Evolutionary conservation across 176 grass and related monocot species (phyloP).

Genomic region (Neostapfia colusana): DNA sequence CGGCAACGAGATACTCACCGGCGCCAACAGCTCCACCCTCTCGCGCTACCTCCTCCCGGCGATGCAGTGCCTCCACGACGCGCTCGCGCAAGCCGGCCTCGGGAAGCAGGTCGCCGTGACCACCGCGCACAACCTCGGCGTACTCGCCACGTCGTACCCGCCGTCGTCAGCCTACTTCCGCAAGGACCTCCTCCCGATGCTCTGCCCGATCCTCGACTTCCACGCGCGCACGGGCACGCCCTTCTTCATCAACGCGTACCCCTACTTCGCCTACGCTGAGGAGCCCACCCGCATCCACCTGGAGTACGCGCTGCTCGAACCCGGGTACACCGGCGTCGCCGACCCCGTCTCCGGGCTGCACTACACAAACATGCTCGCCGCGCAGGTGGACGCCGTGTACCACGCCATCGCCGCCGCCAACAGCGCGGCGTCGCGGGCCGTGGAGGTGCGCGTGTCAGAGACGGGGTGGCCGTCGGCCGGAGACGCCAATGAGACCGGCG

Average conservation of each 20-base stretch:
- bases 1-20: slow-evolving; percentile 76
- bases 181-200: slow-evolving; percentile 46
- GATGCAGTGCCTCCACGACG: slow-evolving; percentile 60
- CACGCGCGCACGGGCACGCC: slow-evolving; percentile 27
- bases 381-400: slow-evolving; percentile 40
- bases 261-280: slow-evolving; percentile 63
- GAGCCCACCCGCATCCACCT: slow-evolving; percentile 53
- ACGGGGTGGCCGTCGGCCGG: slow-evolving; percentile 70
- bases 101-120: slow-evolving; percentile 53
- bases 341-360: slow-evolving; percentile 44
- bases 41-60: slow-evolving; percentile 47
- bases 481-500: slow-evolving; percentile 53
- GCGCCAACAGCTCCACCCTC: slow-evolving; percentile 42
- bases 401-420: slow-evolving; percentile 60
- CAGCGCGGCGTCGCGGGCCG: slow-evolving; percentile 20
- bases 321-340: slow-evolving; percentile 29
- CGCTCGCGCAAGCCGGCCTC: slow-evolving; percentile 42
- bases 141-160: slow-evolving; percentile 56
- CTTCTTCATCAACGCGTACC: slow-evolving; percentile 59
- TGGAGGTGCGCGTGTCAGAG: slow-evolving; percentile 61
- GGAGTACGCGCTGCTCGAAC: slow-evolving; percentile 56
- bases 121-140: slow-evolving; percentile 58
- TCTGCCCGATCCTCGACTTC: slow-evolving; percentile 64
- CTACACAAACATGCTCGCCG: no score
- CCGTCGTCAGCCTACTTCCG: slow-evolving; percentile 54